Base-by-base conservation (phyloP, 257 asterid species). In the Fraxinus excelsior region DNA sequence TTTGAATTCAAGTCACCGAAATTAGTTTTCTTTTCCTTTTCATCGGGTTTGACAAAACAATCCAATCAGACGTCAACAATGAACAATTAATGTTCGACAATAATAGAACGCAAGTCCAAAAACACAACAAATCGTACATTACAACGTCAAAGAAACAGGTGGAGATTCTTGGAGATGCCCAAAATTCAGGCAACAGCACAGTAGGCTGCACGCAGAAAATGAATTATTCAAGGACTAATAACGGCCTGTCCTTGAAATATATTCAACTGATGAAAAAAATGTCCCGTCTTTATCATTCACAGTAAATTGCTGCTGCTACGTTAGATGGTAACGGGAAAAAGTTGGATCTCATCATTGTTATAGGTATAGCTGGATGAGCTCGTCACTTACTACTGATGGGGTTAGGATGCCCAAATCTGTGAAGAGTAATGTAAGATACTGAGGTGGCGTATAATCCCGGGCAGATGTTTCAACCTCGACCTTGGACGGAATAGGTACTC, bases 381-480 rank as follows among this genome's bases (percentile, higher is more conserved):
- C 96, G 65, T 90, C 97, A 66, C 97, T 94, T 21, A 94, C 99
- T 23, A 90, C 97, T 46, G 97, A 94, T 16, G 99, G 99, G 4
- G 99, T 90, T 18, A 94, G 90, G 83, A 92, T 90, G 42, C 99
- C 99, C 71, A 92, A 85, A 91, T 95, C 96, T 0, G 98, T 91
- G 42, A 95, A 92, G 14, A 91, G 96, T 64, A 95, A 74, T 32
- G 98, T 90, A 46, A 92, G 96, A 82, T 82, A 94, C 81, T 91
- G 93, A 0, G 97, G 97, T 13, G 98, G 99, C 0, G 99, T 95
- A 84, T 92, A 91, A 82, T 95, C 99, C 29, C 98, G 85, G 64
- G 98, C 99, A 10, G 98, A 95, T 34, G 96, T 95, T 83, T 95
- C 99, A 56, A 95, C 96, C 88, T 90, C 98, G 19, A 92, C 99